A percentile compares a stretch with the other conserved stretches of the same genome.
These are phyloP conservation scores for Saccharomycopsis hybrid DNA, from an alignment of 1,139 yeast genomes.

Conservation along the genomic window DNA sequence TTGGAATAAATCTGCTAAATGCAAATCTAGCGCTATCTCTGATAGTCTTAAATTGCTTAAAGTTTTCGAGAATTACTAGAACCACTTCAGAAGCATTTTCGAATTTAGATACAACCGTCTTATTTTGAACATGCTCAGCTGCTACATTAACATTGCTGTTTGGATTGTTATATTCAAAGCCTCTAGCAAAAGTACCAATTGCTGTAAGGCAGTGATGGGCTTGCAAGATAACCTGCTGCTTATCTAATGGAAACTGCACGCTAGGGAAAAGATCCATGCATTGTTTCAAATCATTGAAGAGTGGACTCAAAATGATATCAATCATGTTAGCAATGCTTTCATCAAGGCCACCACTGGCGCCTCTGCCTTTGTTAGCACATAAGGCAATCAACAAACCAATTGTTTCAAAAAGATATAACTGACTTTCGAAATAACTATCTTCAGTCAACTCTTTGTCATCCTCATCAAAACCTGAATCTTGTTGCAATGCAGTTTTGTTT, in stretches of 20 bases:
- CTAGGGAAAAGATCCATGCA: slow-evolving; percentile 42
- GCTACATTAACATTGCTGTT: slow-evolving; percentile 19
- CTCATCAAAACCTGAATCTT: slow-evolving; percentile 5
- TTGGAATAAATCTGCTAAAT: slow-evolving; percentile 78
- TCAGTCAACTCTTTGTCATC: slow-evolving; percentile 24
- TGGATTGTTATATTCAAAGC: slow-evolving; percentile 46
- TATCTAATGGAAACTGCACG: slow-evolving; percentile 30
- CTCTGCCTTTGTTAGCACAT: slow-evolving; percentile 32
- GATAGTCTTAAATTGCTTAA: slow-evolving; percentile 59
- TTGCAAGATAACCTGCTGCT: slow-evolving; percentile 50
- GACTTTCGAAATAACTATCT: slow-evolving; percentile 67
- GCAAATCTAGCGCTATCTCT: slow-evolving; percentile 86
- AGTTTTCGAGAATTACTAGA: slow-evolving; percentile 71
- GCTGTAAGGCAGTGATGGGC: slow-evolving; percentile 86
- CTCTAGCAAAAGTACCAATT: slow-evolving; percentile 83
- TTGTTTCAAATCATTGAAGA: slow-evolving; percentile 66
- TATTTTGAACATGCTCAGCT: slow-evolving; percentile 22
- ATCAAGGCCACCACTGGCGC: slow-evolving; percentile 24
- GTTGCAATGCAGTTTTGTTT: slow-evolving; percentile 19
- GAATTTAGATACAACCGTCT: slow-evolving; percentile 41
- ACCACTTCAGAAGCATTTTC: slow-evolving; percentile 76
- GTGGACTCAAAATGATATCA: slow-evolving; percentile 67
- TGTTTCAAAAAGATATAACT: slow-evolving; percentile 77
- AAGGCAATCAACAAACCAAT: slow-evolving; percentile 61
- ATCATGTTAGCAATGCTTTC: slow-evolving; percentile 40